Evolutionary conservation across 345 rosid genomes (phyloP).

Genomic region (Acer negundo): DNA sequence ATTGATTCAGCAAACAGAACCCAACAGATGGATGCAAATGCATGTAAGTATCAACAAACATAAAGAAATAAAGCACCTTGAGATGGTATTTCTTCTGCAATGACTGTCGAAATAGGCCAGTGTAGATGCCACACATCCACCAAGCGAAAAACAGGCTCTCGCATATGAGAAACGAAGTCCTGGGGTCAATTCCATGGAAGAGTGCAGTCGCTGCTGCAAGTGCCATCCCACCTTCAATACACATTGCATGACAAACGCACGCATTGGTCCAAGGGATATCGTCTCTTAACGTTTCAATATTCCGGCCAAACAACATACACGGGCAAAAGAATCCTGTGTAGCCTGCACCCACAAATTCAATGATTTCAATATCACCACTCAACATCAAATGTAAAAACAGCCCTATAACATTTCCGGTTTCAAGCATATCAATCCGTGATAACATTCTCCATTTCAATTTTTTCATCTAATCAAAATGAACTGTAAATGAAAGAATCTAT

Average conservation of each 20-base stretch:
- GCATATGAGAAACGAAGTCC: conserved; percentile 70
- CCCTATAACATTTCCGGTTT: background rate
- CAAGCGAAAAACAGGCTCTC: conserved; percentile 79
- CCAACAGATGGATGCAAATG: background rate
- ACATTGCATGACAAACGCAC: conserved; percentile 79
- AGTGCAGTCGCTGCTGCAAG: conserved; percentile 66
- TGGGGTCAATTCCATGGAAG: conserved; percentile 76
- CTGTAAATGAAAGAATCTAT: no score
- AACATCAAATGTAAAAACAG: background rate
- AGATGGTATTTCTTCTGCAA: conserved; percentile 90
- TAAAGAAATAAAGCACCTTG: conserved; percentile 46
- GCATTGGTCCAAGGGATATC: conserved; percentile 78
- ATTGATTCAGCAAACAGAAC: background rate
- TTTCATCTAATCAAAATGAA: no score
- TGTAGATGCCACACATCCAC: conserved; percentile 91
- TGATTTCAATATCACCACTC: background rate
- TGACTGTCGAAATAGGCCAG: conserved; percentile 73
- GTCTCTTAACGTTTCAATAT: conserved; percentile 67
- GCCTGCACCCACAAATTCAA: conserved; percentile 43
- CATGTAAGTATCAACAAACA: background rate
- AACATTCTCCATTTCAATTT: background rate
- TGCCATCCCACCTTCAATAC: conserved; percentile 86
- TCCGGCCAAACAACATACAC: conserved; percentile 76
- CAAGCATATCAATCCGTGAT: background rate
- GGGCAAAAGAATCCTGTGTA: conserved; percentile 78